Percentiles rank a stretch among this genome's conserved stretches.
Evolutionary conservation across 495 filamentous ascomycete genomes (phyloP).

Genomic region (Lepraria neglecta): DNA sequence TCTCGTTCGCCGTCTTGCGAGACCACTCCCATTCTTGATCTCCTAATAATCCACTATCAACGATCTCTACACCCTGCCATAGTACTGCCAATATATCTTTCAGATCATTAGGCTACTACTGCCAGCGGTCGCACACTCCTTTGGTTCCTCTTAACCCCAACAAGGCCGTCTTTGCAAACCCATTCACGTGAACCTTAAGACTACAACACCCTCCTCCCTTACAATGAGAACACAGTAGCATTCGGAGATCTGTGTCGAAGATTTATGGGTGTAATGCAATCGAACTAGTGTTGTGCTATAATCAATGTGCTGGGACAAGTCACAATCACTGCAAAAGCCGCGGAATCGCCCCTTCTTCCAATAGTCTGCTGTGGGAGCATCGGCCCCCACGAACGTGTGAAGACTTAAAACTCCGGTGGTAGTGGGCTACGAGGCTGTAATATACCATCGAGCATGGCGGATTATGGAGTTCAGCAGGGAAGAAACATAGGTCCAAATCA

Average conservation of each 20-base stretch:
- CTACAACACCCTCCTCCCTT: slow-evolving; percentile 1
- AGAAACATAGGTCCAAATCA: slow-evolving; percentile 59
- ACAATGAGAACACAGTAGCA: background rate
- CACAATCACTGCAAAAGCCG: slow-evolving; percentile 4
- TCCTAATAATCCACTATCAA: background rate
- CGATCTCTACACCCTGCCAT: background rate
- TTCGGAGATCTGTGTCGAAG: background rate
- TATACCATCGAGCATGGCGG: slow-evolving; percentile 55
- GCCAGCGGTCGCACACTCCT: slow-evolving; percentile 8
- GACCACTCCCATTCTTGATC: slow-evolving; percentile 7
- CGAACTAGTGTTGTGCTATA: background rate
- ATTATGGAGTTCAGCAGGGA: slow-evolving; percentile 70
- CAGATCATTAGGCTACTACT: background rate
- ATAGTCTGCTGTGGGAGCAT: background rate
- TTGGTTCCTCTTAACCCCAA: slow-evolving; percentile 2
- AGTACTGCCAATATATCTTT: background rate
- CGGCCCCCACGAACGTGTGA: background rate
- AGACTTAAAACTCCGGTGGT: background rate
- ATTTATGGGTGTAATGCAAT: background rate
- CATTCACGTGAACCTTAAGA: slow-evolving; percentile 1
- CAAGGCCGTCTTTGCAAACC: slow-evolving; percentile 8
- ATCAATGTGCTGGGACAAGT: background rate
- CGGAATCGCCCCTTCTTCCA: background rate
- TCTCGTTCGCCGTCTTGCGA: slow-evolving; percentile 9
- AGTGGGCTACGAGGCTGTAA: background rate